These are phyloP conservation scores for Agastache rugosa DNA, from an alignment of 257 asterid genomes.

Conservation along the genomic window DNA sequence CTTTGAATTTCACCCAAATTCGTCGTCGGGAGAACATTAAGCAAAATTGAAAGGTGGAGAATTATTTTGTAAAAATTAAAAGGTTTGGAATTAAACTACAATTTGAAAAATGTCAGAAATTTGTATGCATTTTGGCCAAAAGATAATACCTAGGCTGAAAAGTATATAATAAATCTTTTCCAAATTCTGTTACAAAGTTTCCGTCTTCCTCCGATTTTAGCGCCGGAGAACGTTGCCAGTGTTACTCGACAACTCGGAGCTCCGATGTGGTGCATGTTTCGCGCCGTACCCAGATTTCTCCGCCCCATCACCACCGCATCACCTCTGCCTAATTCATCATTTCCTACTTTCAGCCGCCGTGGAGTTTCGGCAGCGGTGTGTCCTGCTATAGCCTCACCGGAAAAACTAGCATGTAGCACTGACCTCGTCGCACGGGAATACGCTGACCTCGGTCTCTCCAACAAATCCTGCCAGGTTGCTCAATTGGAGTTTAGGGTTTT, in stretches of 20 bases:
- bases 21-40: no score
- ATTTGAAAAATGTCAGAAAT: no score
- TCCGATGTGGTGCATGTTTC: constrained; percentile 45
- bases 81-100: no score
- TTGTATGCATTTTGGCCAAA: no score
- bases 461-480: constrained; percentile 53
- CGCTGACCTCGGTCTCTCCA: constrained; percentile 80
- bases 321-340: constrained; percentile 32
- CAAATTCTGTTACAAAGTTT: not conserved
- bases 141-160: not conserved
- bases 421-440: constrained; percentile 77
- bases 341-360: constrained; percentile 36
- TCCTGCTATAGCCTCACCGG: constrained; percentile 36
- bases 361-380: constrained; percentile 38
- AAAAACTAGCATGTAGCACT: constrained; percentile 47
- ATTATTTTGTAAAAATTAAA: no score
- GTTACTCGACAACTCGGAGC: not conserved
- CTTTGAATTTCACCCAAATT: no score
- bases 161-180: no score
- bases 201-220: not conserved
- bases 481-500: constrained; percentile 3
- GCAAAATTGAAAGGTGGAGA: no score
- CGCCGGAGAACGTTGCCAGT: not conserved
- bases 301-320: constrained; percentile 39
- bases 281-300: constrained; percentile 42